Conservation (phyloP, 768 basidiomycete species). For the Suillus discolor region DNA sequence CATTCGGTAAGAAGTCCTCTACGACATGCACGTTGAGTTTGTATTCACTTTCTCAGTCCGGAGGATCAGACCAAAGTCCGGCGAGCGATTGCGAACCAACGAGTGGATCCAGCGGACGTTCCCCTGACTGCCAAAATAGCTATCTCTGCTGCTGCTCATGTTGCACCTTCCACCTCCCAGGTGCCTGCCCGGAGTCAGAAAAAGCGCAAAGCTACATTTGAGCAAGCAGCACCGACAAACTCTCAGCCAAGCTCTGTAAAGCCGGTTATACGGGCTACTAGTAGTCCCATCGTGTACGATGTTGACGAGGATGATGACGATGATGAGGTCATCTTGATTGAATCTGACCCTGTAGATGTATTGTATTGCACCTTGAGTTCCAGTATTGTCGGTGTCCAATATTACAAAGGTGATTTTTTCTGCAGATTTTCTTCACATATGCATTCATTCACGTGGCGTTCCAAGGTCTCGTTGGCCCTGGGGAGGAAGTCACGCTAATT, state of each 20-base stretch:
- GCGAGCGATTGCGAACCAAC: slow-evolving; percentile 54
- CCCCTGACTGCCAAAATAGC: slow-evolving; percentile 45
- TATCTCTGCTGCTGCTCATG: slow-evolving; percentile 13
- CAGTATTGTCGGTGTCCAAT: slow-evolving; percentile 81
- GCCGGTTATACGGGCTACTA: slow-evolving; percentile 13
- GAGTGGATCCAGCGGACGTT: slow-evolving; percentile 59
- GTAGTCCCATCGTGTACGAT: not conserved
- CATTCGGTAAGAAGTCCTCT: slow-evolving; percentile 45
- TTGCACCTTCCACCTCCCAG: slow-evolving; percentile 3
- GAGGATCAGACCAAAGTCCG: slow-evolving; percentile 67
- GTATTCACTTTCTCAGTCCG: slow-evolving; percentile 35
- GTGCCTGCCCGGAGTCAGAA: slow-evolving; percentile 31
- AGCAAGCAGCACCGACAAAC: slow-evolving; percentile 17
- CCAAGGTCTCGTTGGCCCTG: slow-evolving; percentile 73
- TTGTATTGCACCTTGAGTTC: slow-evolving; percentile 60
- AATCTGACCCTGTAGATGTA: slow-evolving; percentile 63
- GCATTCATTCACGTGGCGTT: slow-evolving; percentile 9
- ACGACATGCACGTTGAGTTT: not conserved
- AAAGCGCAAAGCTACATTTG: slow-evolving; percentile 46
- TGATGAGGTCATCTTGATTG: slow-evolving; percentile 42
- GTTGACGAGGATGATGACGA: slow-evolving; percentile 39
- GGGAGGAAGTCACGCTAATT: slow-evolving; percentile 72
- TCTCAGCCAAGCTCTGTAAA: slow-evolving; percentile 20
- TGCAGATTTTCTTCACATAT: not conserved
- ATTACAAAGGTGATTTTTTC: slow-evolving; percentile 60